Evolutionary conservation across 192 early-diverging fungal species (phyloP), one percentile per base, ranked within the genome.

Genomic region (Pilaira anomala): DNA sequence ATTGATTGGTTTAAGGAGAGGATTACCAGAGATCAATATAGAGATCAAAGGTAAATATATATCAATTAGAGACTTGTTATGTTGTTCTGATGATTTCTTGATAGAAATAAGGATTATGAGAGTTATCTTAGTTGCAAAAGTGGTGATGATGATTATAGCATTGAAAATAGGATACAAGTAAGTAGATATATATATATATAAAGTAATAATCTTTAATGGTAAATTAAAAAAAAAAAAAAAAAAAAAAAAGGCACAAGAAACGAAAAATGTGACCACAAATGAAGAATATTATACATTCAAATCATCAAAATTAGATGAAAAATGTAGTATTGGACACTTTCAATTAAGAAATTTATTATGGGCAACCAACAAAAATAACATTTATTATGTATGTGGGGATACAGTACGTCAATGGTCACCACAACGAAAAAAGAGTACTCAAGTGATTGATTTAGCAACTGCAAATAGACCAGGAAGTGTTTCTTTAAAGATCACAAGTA

Each of bases 281-380:
- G 72, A 66, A 8, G 42, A 63, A 22, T 81, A 69, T 51, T 85
- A 83, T 51, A 49, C 61, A 21, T 85, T 83, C 52, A 76, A 68
- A 14, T 74, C 71, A 60, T 68, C 79, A 8, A 75, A 71, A 4
- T 59, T 80, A 11, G 54, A 64, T 25, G 67, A 72, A 33, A 81
- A 75, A 65, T 86, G 84, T 63, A 68, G 69, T 1, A 70, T 79
- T 65, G 78, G 76, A 25, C 86, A 88, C 60, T 80, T 88, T 78
- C 74, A 88, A 67, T 76, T 88, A 41, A 68, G 87, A 29, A 85
- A 88, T 62, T 65, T 87, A 18, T 30, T 88, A 8, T 85, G 78
- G 68, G 69, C 79, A 1, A 83, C 84, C 3, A 75, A 55, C 53
- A 86, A 83, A 60, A 83, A 88, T 60, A 76, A 80, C 29, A 69